Evolutionary conservation across 2,329 filamentous ascomycete genomes (phyloP).

Genomic region (Chrysosporium queenslandicum): DNA sequence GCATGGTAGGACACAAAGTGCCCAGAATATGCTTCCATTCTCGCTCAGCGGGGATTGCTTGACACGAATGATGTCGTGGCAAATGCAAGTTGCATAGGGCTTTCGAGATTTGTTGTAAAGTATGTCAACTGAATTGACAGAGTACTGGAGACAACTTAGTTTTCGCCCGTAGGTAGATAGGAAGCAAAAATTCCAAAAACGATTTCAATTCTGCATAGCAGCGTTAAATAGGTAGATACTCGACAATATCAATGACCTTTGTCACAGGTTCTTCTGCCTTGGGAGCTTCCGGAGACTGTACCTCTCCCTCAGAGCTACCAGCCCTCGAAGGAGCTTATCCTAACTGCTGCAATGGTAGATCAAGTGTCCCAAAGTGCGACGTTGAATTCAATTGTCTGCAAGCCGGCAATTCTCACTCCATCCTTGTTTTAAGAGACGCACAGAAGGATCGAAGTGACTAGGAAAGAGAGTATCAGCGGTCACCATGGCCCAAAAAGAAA

Average conservation of each 20-base stretch:
- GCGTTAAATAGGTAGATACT: conserved; percentile 8
- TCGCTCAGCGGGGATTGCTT: neutral
- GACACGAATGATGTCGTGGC: neutral
- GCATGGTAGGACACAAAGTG: neutral
- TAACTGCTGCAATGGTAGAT: neutral
- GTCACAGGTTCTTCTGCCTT: neutral
- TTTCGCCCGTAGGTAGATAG: neutral
- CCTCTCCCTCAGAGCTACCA: neutral
- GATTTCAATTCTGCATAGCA: conserved; percentile 2
- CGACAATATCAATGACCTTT: neutral
- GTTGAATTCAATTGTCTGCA: neutral
- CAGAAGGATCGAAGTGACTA: neutral
- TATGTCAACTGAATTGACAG: neutral
- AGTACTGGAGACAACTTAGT: conserved; percentile 6
- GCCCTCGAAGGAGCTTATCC: neutral
- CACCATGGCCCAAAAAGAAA: neutral
- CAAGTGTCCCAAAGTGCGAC: neutral
- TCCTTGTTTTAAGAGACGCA: neutral
- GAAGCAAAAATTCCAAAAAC: neutral
- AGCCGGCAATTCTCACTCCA: neutral
- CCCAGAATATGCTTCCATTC: neutral
- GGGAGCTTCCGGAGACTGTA: neutral
- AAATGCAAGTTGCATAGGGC: neutral
- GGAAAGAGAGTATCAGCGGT: neutral
- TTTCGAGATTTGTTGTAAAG: neutral